phyloP scores from a whole-genome alignment of 805 yeast species.

The Yarrowia yakushimensis region DNA sequence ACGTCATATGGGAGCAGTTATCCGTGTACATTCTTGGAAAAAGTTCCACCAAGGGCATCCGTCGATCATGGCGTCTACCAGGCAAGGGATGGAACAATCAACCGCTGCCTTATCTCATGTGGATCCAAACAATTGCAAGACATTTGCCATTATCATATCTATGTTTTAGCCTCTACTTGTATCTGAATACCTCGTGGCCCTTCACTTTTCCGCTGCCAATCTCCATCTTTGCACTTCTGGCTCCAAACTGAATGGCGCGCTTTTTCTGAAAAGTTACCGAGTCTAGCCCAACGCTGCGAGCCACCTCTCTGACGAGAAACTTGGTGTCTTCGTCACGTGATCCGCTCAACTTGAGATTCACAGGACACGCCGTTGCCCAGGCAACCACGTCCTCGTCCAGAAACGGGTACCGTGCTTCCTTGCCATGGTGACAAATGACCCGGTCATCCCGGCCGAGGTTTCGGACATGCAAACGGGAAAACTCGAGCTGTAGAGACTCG shows the following conservation, averaged over 20 bases:
- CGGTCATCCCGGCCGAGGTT: slow-evolving; percentile 91
- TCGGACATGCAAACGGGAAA: slow-evolving; percentile 67
- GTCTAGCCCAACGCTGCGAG: slow-evolving; percentile 45
- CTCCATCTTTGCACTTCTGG: slow-evolving; percentile 91
- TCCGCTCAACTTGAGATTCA: slow-evolving; percentile 43
- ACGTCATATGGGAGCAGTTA: too few species aligned
- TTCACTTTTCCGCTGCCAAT: slow-evolving; percentile 68
- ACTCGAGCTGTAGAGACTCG: slow-evolving; percentile 63
- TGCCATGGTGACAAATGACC: slow-evolving; percentile 80
- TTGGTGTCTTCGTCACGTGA: slow-evolving; percentile 46
- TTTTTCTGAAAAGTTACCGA: slow-evolving; percentile 73
- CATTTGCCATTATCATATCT: too few species aligned
- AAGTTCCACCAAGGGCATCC: too few species aligned
- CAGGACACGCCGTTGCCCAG: slow-evolving; percentile 36
- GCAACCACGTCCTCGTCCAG: slow-evolving; percentile 60
- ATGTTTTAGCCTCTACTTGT: background rate
- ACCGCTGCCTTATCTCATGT: too few species aligned
- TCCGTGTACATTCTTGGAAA: background rate
- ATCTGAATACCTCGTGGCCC: slow-evolving; percentile 54
- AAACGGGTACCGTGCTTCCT: slow-evolving; percentile 85
- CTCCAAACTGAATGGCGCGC: slow-evolving; percentile 95
- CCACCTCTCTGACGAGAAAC: slow-evolving; percentile 58
- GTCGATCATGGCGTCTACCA: background rate
- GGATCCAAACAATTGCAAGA: too few species aligned
- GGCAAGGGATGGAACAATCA: background rate